Percentiles rank a stretch among this genome's conserved stretches.
Conservation (phyloP, 345 rosid genomes). For the Hypericum perforatum region DNA sequence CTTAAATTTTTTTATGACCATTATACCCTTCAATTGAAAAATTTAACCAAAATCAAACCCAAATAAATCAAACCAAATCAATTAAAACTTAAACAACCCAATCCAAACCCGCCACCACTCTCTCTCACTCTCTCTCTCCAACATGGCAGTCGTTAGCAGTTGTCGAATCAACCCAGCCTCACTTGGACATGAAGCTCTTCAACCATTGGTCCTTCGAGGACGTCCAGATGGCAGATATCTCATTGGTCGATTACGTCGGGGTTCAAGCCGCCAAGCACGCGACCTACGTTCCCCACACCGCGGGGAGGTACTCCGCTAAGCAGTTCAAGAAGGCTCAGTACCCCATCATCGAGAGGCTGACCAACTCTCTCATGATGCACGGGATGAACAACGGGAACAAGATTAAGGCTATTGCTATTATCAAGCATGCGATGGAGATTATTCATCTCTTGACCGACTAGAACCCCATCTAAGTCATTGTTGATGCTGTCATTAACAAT, state of each 20-base stretch:
- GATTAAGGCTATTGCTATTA: slow-evolving; percentile 10
- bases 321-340: slow-evolving; percentile 18
- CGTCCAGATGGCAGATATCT: too few species aligned
- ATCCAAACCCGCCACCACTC: too few species aligned
- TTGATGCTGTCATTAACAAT: slow-evolving; percentile 18
- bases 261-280: slow-evolving; percentile 8
- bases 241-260: slow-evolving; percentile 8
- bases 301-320: slow-evolving; percentile 16
- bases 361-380: slow-evolving; percentile 17
- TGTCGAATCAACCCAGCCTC: too few species aligned
- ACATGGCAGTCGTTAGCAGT: too few species aligned
- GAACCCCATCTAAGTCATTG: slow-evolving; percentile 15
- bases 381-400: slow-evolving; percentile 17
- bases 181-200: too few species aligned
- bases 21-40: too few species aligned
- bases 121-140: too few species aligned
- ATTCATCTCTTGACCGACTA: slow-evolving; percentile 9
- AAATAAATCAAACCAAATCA: too few species aligned
- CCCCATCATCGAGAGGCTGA: slow-evolving; percentile 16
- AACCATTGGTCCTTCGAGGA: too few species aligned
- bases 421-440: slow-evolving; percentile 17
- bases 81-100: too few species aligned
- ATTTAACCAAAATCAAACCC: too few species aligned
- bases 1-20: too few species aligned
- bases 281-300: slow-evolving; percentile 15